These are phyloP conservation scores for Apiotrichum siamense DNA, from an alignment of 1,284 basidiomycete genomes.

Conservation along the genomic window DNA sequence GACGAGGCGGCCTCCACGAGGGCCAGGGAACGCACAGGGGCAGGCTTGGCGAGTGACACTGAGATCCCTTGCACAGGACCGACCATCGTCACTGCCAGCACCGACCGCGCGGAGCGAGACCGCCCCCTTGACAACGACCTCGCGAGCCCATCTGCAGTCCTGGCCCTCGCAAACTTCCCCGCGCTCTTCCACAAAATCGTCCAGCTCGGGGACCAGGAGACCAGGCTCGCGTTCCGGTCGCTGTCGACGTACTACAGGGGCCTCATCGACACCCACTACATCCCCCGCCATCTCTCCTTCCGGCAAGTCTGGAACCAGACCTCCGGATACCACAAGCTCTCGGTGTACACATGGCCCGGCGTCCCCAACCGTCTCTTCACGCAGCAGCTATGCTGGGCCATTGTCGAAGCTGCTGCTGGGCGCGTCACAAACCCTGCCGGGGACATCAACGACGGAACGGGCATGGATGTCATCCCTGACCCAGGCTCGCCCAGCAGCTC, in stretches of 20 bases:
- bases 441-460: no score
- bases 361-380: background rate
- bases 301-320: background rate
- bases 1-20: no score
- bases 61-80: no score
- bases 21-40: no score
- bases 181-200: constrained; percentile 11
- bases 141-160: no score
- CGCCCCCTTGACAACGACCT: no score
- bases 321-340: background rate
- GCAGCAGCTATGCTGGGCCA: background rate
- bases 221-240: constrained; percentile 2
- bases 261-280: background rate
- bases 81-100: no score
- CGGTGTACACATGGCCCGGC: background rate
- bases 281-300: background rate
- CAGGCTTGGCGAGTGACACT: no score
- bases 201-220: background rate
- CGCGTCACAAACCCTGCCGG: no score
- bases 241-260: background rate
- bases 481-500: no score
- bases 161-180: background rate
- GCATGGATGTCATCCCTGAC: no score
- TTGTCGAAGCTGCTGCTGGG: background rate
- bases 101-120: no score